Evolutionary conservation across 257 asterid species (phyloP).

Genomic region (Mentha longifolia): DNA sequence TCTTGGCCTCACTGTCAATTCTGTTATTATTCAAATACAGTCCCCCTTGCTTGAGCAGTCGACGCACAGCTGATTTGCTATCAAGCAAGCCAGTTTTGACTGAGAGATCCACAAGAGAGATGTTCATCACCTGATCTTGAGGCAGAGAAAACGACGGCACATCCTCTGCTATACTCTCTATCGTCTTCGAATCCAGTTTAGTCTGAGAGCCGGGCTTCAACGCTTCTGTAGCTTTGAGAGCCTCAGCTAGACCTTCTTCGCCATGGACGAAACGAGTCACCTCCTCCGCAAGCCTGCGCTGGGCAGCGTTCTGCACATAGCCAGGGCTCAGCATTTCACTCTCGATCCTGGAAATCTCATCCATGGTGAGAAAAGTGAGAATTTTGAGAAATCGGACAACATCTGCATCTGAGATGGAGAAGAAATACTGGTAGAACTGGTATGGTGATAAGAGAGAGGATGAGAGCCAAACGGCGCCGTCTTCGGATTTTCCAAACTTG

Average conservation of each 20-base stretch:
- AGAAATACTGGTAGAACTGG: conserved; percentile 84
- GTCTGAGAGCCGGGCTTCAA: conserved; percentile 83
- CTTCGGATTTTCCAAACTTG: conserved; percentile 93
- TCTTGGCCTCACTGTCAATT: conserved; percentile 79
- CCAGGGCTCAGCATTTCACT: conserved; percentile 57
- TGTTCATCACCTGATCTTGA: conserved; percentile 56
- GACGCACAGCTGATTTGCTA: conserved; percentile 90
- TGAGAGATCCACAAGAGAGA: conserved; percentile 66
- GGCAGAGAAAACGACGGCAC: conserved; percentile 67
- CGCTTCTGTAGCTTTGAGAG: conserved; percentile 83
- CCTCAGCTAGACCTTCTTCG: conserved; percentile 72
- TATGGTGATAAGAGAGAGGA: conserved; percentile 75
- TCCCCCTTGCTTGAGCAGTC: conserved; percentile 91
- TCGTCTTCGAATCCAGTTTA: conserved; percentile 65
- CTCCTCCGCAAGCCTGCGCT: conserved; percentile 89
- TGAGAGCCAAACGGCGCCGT: conserved; percentile 87
- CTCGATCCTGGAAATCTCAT: conserved; percentile 63
- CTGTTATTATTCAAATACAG: conserved; percentile 77
- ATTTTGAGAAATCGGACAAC: conserved; percentile 77
- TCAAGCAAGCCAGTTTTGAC: conserved; percentile 74
- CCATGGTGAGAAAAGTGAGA: conserved; percentile 72
- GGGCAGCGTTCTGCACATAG: conserved; percentile 78
- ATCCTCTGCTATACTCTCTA: conserved; percentile 78
- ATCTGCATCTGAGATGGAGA: conserved; percentile 72
- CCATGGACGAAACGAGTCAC: conserved; percentile 97